A percentile compares a stretch with the other conserved stretches of the same genome.
Evolutionary conservation across 495 filamentous ascomycete genomes (phyloP).

Genomic region (Podospora anserina): DNA sequence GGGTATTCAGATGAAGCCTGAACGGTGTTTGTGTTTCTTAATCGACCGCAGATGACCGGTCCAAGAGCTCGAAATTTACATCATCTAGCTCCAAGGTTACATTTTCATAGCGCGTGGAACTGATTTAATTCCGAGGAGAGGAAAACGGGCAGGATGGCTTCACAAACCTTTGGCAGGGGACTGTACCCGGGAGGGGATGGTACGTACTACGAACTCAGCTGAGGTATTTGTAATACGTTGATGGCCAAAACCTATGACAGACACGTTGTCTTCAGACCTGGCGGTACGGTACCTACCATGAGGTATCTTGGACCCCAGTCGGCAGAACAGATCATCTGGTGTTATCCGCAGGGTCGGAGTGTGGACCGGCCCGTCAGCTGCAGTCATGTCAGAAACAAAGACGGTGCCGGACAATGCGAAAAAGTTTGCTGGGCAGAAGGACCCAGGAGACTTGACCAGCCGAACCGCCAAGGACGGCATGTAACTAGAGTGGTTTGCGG

Average conservation of each 20-base stretch:
- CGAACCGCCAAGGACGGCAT: neutral
- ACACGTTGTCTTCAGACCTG: neutral
- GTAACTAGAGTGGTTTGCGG: neutral
- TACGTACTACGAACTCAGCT: neutral
- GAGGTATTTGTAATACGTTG: neutral
- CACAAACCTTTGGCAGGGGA: neutral
- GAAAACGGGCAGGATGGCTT: neutral
- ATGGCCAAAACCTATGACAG: no score
- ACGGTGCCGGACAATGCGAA: constrained; percentile 24
- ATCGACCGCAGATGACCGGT: neutral
- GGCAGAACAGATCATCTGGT: neutral
- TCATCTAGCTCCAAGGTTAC: no score
- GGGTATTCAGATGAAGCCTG: no score
- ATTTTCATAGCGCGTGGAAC: no score
- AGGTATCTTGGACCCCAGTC: neutral
- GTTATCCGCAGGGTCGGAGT: constrained; percentile 16
- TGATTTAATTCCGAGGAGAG: neutral
- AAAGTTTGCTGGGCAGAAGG: constrained; percentile 21
- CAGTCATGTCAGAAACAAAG: constrained; percentile 18
- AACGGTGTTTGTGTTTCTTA: neutral
- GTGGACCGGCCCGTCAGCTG: constrained; percentile 26
- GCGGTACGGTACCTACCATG: neutral
- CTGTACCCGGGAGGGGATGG: neutral
- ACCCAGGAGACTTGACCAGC: constrained; percentile 6
- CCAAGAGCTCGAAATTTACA: no score